Conservation (phyloP, 192 early-diverging fungal species). For the Chytriomyces sp. region DNA sequence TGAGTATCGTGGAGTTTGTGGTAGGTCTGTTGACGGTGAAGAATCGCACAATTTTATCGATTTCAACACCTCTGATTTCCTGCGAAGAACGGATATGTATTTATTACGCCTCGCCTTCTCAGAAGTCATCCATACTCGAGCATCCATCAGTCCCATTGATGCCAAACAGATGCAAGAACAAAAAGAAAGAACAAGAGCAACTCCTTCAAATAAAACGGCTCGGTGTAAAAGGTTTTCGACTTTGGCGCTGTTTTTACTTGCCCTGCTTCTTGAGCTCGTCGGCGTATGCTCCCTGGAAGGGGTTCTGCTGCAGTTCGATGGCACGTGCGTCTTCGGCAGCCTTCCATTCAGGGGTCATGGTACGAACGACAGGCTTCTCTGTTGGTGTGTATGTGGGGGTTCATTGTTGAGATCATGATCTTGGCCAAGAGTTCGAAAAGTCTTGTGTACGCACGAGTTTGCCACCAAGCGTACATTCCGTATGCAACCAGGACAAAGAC, state of each 20-base stretch:
- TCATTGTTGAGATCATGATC: not conserved
- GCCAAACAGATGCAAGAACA: too few species aligned
- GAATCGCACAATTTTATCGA: too few species aligned
- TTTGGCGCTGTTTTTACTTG: not conserved
- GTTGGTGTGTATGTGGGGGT: not conserved
- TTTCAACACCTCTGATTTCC: too few species aligned
- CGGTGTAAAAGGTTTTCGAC: too few species aligned
- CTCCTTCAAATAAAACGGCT: too few species aligned
- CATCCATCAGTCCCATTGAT: too few species aligned
- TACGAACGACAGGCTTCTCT: slow-evolving; percentile 45
- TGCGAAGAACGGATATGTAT: too few species aligned
- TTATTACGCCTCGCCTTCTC: too few species aligned
- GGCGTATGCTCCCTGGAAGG: slow-evolving; percentile 52
- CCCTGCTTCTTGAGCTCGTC: slow-evolving; percentile 41
- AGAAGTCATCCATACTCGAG: too few species aligned
- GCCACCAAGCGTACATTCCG: slow-evolving; percentile 53
- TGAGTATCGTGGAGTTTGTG: too few species aligned
- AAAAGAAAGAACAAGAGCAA: too few species aligned
- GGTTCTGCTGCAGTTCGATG: slow-evolving; percentile 58
- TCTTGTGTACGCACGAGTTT: slow-evolving; percentile 29
- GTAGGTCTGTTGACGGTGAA: too few species aligned
- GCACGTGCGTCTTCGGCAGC: slow-evolving; percentile 43
- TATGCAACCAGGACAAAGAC: slow-evolving; percentile 66
- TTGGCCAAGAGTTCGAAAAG: not conserved
- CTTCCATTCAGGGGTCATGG: slow-evolving; percentile 55